Evolutionary conservation across 495 filamentous ascomycete species (phyloP).

Genomic region (Hyphodiscus hymeniophilus): DNA sequence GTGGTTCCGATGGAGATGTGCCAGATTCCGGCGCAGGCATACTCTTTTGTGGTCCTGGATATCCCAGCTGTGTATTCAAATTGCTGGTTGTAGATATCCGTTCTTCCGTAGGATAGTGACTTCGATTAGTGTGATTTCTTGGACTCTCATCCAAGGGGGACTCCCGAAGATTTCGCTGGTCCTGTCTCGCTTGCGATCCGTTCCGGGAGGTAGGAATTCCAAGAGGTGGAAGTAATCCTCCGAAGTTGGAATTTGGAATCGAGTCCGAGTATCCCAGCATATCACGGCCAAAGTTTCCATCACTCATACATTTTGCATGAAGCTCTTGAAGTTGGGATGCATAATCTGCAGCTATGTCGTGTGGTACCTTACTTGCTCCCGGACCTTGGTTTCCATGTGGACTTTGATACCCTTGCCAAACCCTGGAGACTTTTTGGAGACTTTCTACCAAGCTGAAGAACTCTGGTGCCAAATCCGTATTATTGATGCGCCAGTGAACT

Average conservation of each 20-base stretch:
- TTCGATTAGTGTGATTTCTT: too few relatives aligned
- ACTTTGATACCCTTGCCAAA: slow-evolving; percentile 18
- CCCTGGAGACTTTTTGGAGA: slow-evolving; percentile 26
- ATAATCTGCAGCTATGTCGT: slow-evolving; percentile 8
- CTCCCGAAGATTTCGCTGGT: too few relatives aligned
- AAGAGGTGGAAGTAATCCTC: too few relatives aligned
- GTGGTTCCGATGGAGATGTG: too few relatives aligned
- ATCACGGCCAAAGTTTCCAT: slow-evolving; percentile 8
- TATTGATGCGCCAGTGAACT: slow-evolving; percentile 24
- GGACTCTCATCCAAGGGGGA: too few relatives aligned
- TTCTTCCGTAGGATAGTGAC: too few relatives aligned
- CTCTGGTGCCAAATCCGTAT: slow-evolving; percentile 19
- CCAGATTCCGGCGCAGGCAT: too few relatives aligned
- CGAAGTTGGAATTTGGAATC: neutral
- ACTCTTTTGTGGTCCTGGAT: too few relatives aligned
- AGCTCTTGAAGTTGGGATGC: neutral
- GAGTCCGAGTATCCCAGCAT: slow-evolving; percentile 12
- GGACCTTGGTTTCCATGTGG: slow-evolving; percentile 6
- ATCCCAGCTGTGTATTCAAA: too few relatives aligned
- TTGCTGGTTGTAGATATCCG: too few relatives aligned
- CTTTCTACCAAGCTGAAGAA: slow-evolving; percentile 27
- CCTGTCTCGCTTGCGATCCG: too few relatives aligned
- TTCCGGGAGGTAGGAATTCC: too few relatives aligned
- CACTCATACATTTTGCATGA: neutral
- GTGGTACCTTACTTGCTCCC: slow-evolving; percentile 1